Base-by-base conservation (phyloP, 352 stramenopile species). In the Saprolegnia diclina region DNA sequence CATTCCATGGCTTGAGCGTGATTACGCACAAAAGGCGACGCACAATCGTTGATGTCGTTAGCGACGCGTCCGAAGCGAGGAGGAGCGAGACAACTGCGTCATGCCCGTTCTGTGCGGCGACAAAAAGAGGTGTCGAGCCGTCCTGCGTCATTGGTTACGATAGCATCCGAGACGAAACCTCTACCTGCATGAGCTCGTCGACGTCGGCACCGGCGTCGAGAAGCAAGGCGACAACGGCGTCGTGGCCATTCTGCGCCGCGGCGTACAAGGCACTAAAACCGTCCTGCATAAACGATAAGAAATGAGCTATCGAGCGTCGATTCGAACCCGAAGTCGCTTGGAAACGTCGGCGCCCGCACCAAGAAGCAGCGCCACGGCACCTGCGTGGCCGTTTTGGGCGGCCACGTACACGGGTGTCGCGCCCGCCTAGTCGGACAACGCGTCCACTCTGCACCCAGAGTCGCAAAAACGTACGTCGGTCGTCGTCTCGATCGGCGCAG, bases 241-340 rank as follows among this genome's bases (percentile, higher is more conserved):
- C 53, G 18, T 69, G 63, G 26, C 50, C 50, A 21, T 69, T 69
- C 22, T 52, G 14, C 11, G 42, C 53, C 14, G 63, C 63, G n/a
- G 54, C 45, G 45, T 69, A 52, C 45, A 69, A n/a, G 5, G 63
- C 32, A 24, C 16, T 62, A 52, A 52, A 69, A 21, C 63, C 63
- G 62, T 61, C 24, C 63, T 69, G 48, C 14, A 55, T 22, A 22
- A 44, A 67, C 19, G 3, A 59, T 59, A 21, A 21, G n/a, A 24
- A 35, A 18, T 3, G 24, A 14, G 11, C 19, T n/a, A n/a, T 3
- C 35, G 35, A 35, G 24, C 35, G 11, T 9, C 1, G 19, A 59
- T 24, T 24, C 52, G 35, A 21, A 59, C 52, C 11, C 1, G 11
- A n/a, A 59, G 24, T 14, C 52, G 52, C 52, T 40, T 16, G 52